Base-by-base conservation (phyloP, 2,329 filamentous ascomycete species). In the Claviceps pazoutovae region DNA sequence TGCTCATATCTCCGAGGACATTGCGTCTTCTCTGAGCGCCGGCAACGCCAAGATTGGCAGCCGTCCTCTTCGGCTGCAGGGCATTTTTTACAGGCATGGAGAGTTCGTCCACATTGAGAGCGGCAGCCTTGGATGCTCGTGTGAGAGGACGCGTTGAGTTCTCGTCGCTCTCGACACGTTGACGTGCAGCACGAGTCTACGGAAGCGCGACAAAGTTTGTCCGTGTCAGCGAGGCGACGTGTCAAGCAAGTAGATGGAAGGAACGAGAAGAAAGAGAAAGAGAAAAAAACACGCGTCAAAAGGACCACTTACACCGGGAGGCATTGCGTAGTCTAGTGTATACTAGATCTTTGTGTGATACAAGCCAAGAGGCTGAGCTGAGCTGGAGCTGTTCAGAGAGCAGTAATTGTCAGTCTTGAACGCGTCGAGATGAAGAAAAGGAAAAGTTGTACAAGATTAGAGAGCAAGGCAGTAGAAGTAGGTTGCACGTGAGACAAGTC, bases 1-100 rank as follows among this genome's bases (percentile, higher is more conserved):
- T 98, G 79, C 89, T 97, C 60, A 96, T 86, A 73, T 98, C 93
- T 53, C 87, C 89, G 39, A 98, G 78, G 48, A 88, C 90, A 61
- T 85, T 80, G 64, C 93, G 88, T 73, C 86, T 93, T 64, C 85
- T 79, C 53, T 68, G 67, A 47, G 61, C 64, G 55, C 74, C 74
- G 47, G 74, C 68, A 61, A 74, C 68, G 49, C 73, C 71, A 53
- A 67, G 66, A 58, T 70, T 74, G 48, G 72, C 67, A 30, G 74
- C 69, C 16, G 81, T 70, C 68, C 83, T 88, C 71, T 89, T 90
- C 48, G 81, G 74, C 68, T 86, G 83, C 49, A 88, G 68, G 30
- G 80, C 74, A 62, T 83, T 84, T 64, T 80, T 80, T 51, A 73
- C 61, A 36, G 76, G 70, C 61, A 78, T 74, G 39, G 74, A 66